phyloP scores from a whole-genome alignment of 805 yeast species.

The Brettanomyces sp. region DNA sequence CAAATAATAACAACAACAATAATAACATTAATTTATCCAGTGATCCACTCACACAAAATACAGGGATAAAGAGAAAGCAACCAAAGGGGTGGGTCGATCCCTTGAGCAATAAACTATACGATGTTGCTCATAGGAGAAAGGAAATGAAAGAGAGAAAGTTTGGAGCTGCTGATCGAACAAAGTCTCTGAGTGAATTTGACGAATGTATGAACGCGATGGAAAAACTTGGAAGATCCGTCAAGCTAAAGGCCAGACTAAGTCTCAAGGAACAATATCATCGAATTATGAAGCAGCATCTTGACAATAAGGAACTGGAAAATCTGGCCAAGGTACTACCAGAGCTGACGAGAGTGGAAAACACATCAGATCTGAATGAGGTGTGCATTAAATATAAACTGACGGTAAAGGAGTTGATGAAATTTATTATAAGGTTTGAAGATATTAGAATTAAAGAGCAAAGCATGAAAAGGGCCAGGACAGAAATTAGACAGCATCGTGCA shows the following conservation, averaged over 20 bases:
- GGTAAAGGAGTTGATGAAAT: conserved; percentile 33
- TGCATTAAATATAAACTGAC: conserved; percentile 43
- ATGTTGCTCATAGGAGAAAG: background rate
- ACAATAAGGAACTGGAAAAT: conserved; percentile 6
- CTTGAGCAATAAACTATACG: background rate
- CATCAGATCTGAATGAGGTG: conserved; percentile 40
- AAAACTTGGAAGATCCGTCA: conserved; percentile 20
- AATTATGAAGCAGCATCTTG: conserved; percentile 6
- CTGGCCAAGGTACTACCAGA: background rate
- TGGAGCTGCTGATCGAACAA: conserved; percentile 43
- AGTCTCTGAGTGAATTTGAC: conserved; percentile 49
- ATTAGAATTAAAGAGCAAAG: conserved; percentile 28
- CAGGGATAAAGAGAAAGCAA: background rate
- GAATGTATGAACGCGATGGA: conserved; percentile 37
- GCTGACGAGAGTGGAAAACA: conserved; percentile 41
- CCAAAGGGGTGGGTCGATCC: background rate
- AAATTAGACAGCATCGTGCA: conserved; percentile 9
- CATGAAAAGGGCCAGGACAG: conserved; percentile 17
- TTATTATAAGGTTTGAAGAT: conserved; percentile 28
- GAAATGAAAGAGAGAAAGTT: conserved; percentile 56
- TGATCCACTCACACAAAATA: too few relatives aligned
- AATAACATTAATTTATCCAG: too few relatives aligned
- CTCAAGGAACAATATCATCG: conserved; percentile 3
- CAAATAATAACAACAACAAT: background rate
- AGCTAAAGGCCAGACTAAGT: conserved; percentile 4